Evolutionary conservation across 2,329 filamentous ascomycete species (phyloP).

Genomic region (Purpureocillium lavendulum): DNA sequence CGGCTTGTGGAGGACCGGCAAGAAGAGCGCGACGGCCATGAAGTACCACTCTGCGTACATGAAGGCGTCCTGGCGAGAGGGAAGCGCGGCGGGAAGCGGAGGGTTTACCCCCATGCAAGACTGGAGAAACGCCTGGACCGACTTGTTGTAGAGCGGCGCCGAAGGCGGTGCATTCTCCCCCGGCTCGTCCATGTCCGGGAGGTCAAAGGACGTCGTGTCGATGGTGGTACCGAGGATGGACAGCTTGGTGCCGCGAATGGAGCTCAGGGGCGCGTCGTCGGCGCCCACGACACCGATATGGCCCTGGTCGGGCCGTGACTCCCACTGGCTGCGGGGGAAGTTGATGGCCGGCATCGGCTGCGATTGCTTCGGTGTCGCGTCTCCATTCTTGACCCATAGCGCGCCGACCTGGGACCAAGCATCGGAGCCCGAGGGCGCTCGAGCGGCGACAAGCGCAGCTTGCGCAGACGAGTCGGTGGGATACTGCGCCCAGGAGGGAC

Average conservation of each 20-base stretch:
- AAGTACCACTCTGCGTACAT: conserved; percentile 72
- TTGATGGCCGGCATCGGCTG: conserved; percentile 12
- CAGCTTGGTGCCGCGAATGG: conserved; percentile 68
- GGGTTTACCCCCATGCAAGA: conserved; percentile 55
- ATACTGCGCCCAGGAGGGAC: conserved; percentile 17
- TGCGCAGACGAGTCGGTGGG: conserved; percentile 15
- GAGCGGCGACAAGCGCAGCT: conserved; percentile 14
- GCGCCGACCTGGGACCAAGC: conserved; percentile 23
- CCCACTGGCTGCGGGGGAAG: conserved; percentile 24
- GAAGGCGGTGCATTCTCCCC: conserved; percentile 25
- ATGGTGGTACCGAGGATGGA: conserved; percentile 73
- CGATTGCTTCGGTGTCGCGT: conserved; percentile 4
- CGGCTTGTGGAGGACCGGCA: conserved; percentile 70
- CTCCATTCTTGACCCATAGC: conserved; percentile 24
- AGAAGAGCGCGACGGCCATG: conserved; percentile 59
- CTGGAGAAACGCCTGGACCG: conserved; percentile 60
- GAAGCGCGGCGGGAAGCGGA: conserved; percentile 49
- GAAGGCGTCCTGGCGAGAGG: conserved; percentile 54
- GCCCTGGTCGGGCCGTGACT: conserved; percentile 45
- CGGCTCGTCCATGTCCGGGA: conserved; percentile 55
- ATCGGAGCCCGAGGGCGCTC: conserved; percentile 13
- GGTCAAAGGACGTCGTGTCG: conserved; percentile 66
- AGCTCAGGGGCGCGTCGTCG: conserved; percentile 58
- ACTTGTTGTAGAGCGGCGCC: conserved; percentile 57
- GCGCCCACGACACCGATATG: conserved; percentile 59